A percentile compares a stretch with the other conserved stretches of the same genome.
Evolutionary conservation across 352 stramenopile species (phyloP).

Genomic region (Phytophthora hibernalis): DNA sequence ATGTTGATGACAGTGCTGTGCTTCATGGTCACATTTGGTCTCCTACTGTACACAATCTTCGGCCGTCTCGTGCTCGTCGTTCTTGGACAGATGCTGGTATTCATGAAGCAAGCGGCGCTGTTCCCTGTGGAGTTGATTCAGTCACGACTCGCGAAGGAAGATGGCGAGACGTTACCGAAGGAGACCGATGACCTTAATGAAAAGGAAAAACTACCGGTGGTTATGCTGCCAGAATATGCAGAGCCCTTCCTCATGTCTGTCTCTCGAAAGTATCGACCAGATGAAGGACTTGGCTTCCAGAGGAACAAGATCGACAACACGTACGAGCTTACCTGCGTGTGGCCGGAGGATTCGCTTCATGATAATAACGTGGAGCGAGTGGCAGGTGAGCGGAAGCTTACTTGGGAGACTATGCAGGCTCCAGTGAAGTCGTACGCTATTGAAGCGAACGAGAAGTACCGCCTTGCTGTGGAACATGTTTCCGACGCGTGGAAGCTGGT

Average conservation of each 20-base stretch:
- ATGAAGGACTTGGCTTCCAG: conserved; percentile 46
- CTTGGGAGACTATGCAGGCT: conserved; percentile 71
- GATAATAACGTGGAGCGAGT: conserved; percentile 41
- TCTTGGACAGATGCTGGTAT: conserved; percentile 21
- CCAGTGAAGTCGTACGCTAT: conserved; percentile 71
- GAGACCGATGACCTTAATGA: conserved; percentile 16
- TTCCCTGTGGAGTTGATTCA: conserved; percentile 24
- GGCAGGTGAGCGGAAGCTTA: conserved; percentile 51
- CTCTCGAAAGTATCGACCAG: conserved; percentile 31
- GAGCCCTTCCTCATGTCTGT: conserved; percentile 53
- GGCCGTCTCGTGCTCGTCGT: conserved; percentile 37
- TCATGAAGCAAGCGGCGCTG: conserved; percentile 27
- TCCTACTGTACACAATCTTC: conserved; percentile 53
- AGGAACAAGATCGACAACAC: conserved; percentile 36
- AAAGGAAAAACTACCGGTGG: conserved; percentile 18
- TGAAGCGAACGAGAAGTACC: conserved; percentile 65
- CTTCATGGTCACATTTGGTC: conserved; percentile 28
- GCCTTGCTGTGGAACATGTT: conserved; percentile 37
- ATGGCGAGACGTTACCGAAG: conserved; percentile 7
- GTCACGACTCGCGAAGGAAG: conserved; percentile 15
- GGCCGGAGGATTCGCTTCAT: conserved; percentile 47
- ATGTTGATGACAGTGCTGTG: conserved; percentile 60
- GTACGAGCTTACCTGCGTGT: conserved; percentile 66
- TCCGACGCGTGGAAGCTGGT: conserved; percentile 27
- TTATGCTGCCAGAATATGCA: conserved; percentile 53